Evolutionary conservation across 805 yeast species (phyloP).

Genomic region (Kazachstania bromeliacearum): DNA sequence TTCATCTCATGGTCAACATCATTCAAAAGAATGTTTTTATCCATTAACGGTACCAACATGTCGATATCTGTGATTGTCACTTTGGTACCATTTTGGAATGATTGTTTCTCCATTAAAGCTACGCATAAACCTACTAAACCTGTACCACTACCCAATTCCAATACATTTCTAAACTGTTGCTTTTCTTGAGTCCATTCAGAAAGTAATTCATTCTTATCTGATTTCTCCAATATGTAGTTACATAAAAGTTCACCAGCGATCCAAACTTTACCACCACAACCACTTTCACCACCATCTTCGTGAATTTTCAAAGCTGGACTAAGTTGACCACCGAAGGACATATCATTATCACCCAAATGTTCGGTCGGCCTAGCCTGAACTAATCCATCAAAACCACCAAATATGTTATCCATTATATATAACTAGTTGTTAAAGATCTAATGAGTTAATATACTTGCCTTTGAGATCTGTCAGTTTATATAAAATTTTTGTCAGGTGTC

Average conservation of each 20-base stretch:
- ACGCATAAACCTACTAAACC: constrained; percentile 42
- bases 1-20: constrained; percentile 28
- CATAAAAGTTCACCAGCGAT: constrained; percentile 49
- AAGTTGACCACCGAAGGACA: constrained; percentile 34
- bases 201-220: constrained; percentile 8
- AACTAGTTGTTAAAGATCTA: too few species aligned
- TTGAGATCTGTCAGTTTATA: too few species aligned
- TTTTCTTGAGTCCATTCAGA: constrained; percentile 5
- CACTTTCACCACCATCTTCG: constrained; percentile 50
- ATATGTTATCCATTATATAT: constrained; percentile 10
- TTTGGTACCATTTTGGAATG: constrained; percentile 20
- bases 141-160: constrained; percentile 53
- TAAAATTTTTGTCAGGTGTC: too few species aligned
- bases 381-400: constrained; percentile 11
- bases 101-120: constrained; percentile 18
- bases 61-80: constrained; percentile 43
- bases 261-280: constrained; percentile 61
- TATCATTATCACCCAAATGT: constrained; percentile 32
- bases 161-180: constrained; percentile 23
- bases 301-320: constrained; percentile 32
- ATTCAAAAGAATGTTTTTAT: constrained; percentile 36
- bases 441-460: too few species aligned
- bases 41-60: constrained; percentile 39
- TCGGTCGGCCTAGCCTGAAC: constrained; percentile 12
- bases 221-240: constrained; percentile 33